These are phyloP conservation scores for Mycena chlorophos DNA, from an alignment of 768 basidiomycete species.

Conservation along the genomic window DNA sequence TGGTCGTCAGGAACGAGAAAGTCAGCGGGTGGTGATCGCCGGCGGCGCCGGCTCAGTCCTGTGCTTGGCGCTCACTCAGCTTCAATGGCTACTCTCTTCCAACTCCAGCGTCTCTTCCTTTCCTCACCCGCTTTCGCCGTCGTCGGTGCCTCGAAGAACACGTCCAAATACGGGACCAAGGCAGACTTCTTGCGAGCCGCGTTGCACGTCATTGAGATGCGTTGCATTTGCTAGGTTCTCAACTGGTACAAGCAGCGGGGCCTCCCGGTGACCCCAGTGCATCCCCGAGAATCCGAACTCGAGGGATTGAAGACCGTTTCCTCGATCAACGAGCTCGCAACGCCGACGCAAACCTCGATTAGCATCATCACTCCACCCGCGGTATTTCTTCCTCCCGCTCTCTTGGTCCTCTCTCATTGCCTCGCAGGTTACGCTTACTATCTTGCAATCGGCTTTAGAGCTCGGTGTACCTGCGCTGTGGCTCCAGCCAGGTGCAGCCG, in stretches of 20 bases:
- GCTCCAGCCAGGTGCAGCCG: slow-evolving; percentile 89
- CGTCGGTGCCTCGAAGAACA: slow-evolving; percentile 80
- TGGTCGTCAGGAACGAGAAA: neutral
- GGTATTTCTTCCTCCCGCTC: slow-evolving; percentile 46
- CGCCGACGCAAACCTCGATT: slow-evolving; percentile 67
- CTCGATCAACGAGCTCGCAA: slow-evolving; percentile 55
- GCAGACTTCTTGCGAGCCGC: slow-evolving; percentile 25
- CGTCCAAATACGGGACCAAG: slow-evolving; percentile 77
- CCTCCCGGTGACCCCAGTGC: slow-evolving; percentile 68
- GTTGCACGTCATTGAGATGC: neutral
- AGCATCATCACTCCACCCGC: slow-evolving; percentile 79
- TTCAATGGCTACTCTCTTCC: slow-evolving; percentile 1
- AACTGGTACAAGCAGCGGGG: slow-evolving; percentile 71
- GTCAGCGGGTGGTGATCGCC: neutral
- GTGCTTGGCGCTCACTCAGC: neutral
- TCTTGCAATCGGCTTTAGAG: slow-evolving; percentile 68
- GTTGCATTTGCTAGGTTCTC: slow-evolving; percentile 51
- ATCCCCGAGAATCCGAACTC: slow-evolving; percentile 69
- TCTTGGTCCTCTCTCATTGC: neutral
- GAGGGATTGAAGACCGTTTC: slow-evolving; percentile 62
- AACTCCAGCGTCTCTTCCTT: slow-evolving; percentile 60
- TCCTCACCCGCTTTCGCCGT: slow-evolving; percentile 69
- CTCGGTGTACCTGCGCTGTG: slow-evolving; percentile 76
- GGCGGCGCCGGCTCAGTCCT: neutral
- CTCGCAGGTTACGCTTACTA: slow-evolving; percentile 62